phyloP scores from a whole-genome alignment of 2,329 filamentous ascomycete genomes.

The Rugonectria rugulosa region DNA sequence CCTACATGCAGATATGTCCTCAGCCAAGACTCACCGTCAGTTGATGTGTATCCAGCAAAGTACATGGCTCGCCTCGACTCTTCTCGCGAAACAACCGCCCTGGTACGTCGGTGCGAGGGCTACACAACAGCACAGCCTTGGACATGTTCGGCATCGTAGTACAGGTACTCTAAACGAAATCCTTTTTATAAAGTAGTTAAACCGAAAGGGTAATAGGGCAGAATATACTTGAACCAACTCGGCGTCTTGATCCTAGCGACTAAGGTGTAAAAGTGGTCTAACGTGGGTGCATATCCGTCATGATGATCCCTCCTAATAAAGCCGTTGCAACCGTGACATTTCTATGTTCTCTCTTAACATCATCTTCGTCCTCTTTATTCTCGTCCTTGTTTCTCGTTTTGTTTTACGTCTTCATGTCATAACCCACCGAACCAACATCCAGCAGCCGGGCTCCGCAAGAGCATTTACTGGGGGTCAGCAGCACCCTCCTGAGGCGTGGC shows the following conservation, averaged over 20 bases:
- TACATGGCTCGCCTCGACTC: too few species aligned
- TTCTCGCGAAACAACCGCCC: too few species aligned
- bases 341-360: slow-evolving; percentile 17
- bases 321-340: slow-evolving; percentile 35
- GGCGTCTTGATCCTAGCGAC: slow-evolving; percentile 39
- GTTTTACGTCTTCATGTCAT: slow-evolving; percentile 38
- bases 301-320: slow-evolving; percentile 40
- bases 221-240: slow-evolving; percentile 33
- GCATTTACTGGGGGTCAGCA: slow-evolving; percentile 45
- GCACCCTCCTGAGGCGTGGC: slow-evolving; percentile 60
- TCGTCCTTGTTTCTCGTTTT: slow-evolving; percentile 26
- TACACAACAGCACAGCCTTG: neutral
- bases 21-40: too few species aligned
- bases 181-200: too few species aligned
- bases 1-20: too few species aligned
- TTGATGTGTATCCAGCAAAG: too few species aligned
- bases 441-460: neutral
- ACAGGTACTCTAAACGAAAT: too few species aligned
- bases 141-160: too few species aligned
- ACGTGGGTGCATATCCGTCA: slow-evolving; percentile 42
- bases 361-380: slow-evolving; percentile 23
- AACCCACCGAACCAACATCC: slow-evolving; percentile 9
- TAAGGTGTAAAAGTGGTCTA: slow-evolving; percentile 41
- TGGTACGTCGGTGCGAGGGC: neutral
- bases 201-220: neutral